A percentile compares a stretch with the other conserved stretches of the same genome.
Evolutionary conservation across 257 asterid species (phyloP).

Genomic region (Apocynum venetum): DNA sequence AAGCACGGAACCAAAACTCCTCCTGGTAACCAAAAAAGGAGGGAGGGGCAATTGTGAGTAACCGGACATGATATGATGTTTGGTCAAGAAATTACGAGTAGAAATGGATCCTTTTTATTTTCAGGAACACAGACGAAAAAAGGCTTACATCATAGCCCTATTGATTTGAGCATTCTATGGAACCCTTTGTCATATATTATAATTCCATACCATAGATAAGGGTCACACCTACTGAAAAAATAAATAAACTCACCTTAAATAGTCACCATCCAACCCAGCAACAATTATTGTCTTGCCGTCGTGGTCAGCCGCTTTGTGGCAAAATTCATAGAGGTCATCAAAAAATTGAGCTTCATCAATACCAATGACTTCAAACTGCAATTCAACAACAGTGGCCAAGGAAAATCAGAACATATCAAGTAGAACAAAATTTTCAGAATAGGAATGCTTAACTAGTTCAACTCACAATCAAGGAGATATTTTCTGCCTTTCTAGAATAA

Average conservation of each 20-base stretch:
- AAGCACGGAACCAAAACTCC: slow-evolving; percentile 82
- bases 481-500: background rate
- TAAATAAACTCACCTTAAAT: slow-evolving; percentile 50
- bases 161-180: background rate
- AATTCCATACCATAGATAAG: background rate
- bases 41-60: background rate
- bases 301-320: slow-evolving; percentile 81
- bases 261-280: slow-evolving; percentile 98
- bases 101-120: background rate
- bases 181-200: background rate
- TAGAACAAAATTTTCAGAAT: background rate
- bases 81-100: background rate
- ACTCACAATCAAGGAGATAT: background rate
- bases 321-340: slow-evolving; percentile 81
- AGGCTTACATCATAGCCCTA: background rate
- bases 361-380: slow-evolving; percentile 78
- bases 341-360: slow-evolving; percentile 96
- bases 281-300: slow-evolving; percentile 85
- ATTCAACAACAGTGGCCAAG: slow-evolving; percentile 5
- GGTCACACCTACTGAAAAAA: background rate
- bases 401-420: slow-evolving; percentile 7
- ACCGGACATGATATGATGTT: background rate
- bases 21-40: slow-evolving; percentile 37
- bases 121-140: background rate
- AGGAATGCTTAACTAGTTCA: background rate